Evolutionary conservation across 75 land plant species (phyloP).

Genomic region (Gnetum montanum): DNA sequence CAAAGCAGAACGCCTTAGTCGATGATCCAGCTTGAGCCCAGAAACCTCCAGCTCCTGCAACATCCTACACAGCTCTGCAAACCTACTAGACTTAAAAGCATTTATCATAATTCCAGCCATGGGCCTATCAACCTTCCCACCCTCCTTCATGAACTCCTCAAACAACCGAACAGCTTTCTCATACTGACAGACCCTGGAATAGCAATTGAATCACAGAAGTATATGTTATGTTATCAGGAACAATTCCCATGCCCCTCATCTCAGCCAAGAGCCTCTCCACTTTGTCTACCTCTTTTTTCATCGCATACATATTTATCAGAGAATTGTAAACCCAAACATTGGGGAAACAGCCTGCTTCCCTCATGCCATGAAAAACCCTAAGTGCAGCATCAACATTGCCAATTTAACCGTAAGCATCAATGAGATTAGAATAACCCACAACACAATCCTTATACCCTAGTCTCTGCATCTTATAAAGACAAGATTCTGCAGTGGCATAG

Average conservation of each 20-base stretch:
- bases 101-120: slow-evolving; percentile 71
- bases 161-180: slow-evolving; percentile 42
- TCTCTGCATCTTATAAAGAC: slow-evolving; percentile 28
- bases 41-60: slow-evolving; percentile 41
- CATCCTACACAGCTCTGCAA: slow-evolving; percentile 41
- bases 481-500: slow-evolving; percentile 24
- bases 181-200: slow-evolving; percentile 32
- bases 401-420: slow-evolving; percentile 56
- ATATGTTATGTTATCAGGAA: slow-evolving; percentile 66
- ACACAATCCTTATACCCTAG: slow-evolving; percentile 54
- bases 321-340: slow-evolving; percentile 69
- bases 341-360: slow-evolving; percentile 40
- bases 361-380: slow-evolving; percentile 51
- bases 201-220: slow-evolving; percentile 51
- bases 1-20: slow-evolving; percentile 48
- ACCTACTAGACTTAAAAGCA: slow-evolving; percentile 31
- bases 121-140: slow-evolving; percentile 38
- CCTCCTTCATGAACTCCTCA: slow-evolving; percentile 29
- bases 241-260: slow-evolving; percentile 38
- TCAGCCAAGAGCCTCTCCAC: slow-evolving; percentile 58
- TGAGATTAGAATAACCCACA: slow-evolving; percentile 62
- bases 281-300: slow-evolving; percentile 33
- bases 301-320: slow-evolving; percentile 65
- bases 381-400: slow-evolving; percentile 57
- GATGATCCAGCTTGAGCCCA: slow-evolving; percentile 45